Percentiles rank a stretch among this genome's conserved stretches.
These are phyloP conservation scores for Sungouiozyma intestinalis DNA, from an alignment of 805 yeast species.

Conservation along the genomic window DNA sequence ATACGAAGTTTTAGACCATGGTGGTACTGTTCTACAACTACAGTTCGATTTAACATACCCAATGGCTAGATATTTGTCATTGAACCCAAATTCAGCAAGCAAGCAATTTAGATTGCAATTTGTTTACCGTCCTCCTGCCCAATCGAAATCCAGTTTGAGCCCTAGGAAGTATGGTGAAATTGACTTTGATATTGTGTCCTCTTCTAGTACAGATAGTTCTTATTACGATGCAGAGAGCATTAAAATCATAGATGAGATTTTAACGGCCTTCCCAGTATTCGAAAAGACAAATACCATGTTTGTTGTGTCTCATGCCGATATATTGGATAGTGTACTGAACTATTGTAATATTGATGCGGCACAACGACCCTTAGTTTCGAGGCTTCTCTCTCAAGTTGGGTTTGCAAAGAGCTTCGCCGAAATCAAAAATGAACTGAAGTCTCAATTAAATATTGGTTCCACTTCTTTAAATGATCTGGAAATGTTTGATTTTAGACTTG, in stretches of 20 bases:
- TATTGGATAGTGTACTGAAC: constrained; percentile 66
- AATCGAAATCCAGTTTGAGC: constrained; percentile 46
- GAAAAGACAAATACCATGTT: constrained; percentile 45
- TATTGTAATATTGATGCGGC: constrained; percentile 73
- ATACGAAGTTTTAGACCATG: constrained; percentile 71
- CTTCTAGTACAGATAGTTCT: constrained; percentile 38
- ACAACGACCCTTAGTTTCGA: constrained; percentile 57
- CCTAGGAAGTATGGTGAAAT: constrained; percentile 73
- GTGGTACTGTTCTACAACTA: constrained; percentile 80
- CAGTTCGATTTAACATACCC: constrained; percentile 89
- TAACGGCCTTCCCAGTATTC: constrained; percentile 57
- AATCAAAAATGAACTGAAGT: constrained; percentile 42
- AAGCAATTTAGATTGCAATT: constrained; percentile 69
- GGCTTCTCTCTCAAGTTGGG: constrained; percentile 67
- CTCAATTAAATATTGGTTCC: constrained; percentile 65
- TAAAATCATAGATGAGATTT: constrained; percentile 68
- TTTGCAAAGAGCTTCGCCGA: constrained; percentile 55
- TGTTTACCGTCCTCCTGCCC: constrained; percentile 63
- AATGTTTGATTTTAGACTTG: constrained; percentile 64
- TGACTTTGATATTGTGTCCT: constrained; percentile 68
- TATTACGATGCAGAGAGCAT: constrained; percentile 82
- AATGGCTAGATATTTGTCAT: constrained; percentile 73
- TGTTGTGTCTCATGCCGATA: constrained; percentile 70
- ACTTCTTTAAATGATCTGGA: constrained; percentile 76
- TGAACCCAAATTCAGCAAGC: constrained; percentile 32